Base-by-base conservation (phyloP, 345 rosid species). In the Brassica carinata region DNA sequence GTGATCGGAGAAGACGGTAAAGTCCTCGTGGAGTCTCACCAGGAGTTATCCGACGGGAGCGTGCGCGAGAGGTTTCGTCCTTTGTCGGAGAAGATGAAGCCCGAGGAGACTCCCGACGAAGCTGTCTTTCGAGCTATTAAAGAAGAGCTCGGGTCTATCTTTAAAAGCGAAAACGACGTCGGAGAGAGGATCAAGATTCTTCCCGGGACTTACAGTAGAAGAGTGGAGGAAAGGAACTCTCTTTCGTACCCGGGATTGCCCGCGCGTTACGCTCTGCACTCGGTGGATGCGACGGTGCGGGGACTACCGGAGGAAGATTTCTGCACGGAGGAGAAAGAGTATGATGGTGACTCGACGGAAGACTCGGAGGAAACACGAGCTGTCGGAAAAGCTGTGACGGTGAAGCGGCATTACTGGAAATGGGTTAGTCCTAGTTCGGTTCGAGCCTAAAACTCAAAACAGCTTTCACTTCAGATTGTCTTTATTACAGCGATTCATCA, bases 51-150 rank as follows among this genome's bases (percentile, higher is more conserved):
- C 0, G 96, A 95, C 19, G 98, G 99, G 4, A 85, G 83, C 29
- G 78, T 88, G 8, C 82, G 98, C 71, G 77, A 84, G 43, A 88
- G 99, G 59, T 79, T 71, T 59, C 88, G 96, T 34, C 96, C 97
- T 7, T 77, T 95, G 82, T 87, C 96, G 30, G 98, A 95, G 89
- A 95, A 95, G 69, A 93, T 93, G 97, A 95, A 95, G 77, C 93
- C 94, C 8, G 71, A 71, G 9, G 99, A 95, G 78, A 72, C 85
- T 9, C 88, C 87, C 2, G 92, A 90, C 53, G 87, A 84, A 58
- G 93, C 97, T 1, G 89, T 82, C 0, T 19, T 83, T 67, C 90
- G 98, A 27, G 99, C 97, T 4, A 77, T 95, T 0, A 89, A 84
- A 81, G 98, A 95, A 82, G 99, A 95, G 78, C 88, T 95, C 18